These are phyloP conservation scores for Fonsecaea multimorphosa DNA, from an alignment of 2,329 filamentous ascomycete genomes.

Conservation along the genomic window DNA sequence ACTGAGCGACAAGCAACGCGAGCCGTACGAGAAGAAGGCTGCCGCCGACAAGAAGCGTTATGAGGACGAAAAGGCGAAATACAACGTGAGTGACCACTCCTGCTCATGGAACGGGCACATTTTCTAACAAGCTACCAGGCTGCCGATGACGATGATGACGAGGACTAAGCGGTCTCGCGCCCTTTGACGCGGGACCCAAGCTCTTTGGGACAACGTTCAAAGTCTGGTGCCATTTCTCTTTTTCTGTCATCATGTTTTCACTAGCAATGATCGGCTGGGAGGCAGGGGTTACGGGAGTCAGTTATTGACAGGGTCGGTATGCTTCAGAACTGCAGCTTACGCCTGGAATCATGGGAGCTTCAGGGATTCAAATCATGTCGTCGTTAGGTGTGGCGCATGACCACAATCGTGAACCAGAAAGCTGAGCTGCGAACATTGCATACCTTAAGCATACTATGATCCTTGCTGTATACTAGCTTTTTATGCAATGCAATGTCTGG, in stretches of 20 bases:
- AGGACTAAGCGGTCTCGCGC: conserved; percentile 28
- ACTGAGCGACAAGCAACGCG: conserved; percentile 87
- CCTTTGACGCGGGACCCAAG: conserved; percentile 1
- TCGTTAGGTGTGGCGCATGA: conserved; percentile 4
- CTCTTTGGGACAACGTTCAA: conserved; percentile 26
- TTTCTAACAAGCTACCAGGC: background rate
- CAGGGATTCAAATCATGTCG: conserved; percentile 8
- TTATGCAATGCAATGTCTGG: conserved; percentile 34
- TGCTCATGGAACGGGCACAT: background rate
- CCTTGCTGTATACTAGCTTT: conserved; percentile 38
- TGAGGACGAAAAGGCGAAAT: conserved; percentile 95
- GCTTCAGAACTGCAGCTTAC: conserved; percentile 29
- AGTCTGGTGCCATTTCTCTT: conserved; percentile 17
- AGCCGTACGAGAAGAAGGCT: conserved; percentile 96
- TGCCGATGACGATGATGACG: conserved; percentile 29
- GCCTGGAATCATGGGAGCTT: conserved; percentile 23
- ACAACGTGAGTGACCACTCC: conserved; percentile 66
- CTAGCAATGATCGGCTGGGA: conserved; percentile 35
- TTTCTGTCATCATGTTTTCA: conserved; percentile 34
- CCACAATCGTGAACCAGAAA: conserved; percentile 13
- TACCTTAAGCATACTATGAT: conserved; percentile 24
- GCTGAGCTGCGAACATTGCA: conserved; percentile 31
- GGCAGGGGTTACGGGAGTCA: conserved; percentile 35
- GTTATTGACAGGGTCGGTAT: conserved; percentile 29
- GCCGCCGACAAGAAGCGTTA: conserved; percentile 98